Evolutionary conservation across 2,329 filamentous ascomycete species (phyloP), one percentile per base, ranked within the genome.

Genomic region (Arthroderma sp.): DNA sequence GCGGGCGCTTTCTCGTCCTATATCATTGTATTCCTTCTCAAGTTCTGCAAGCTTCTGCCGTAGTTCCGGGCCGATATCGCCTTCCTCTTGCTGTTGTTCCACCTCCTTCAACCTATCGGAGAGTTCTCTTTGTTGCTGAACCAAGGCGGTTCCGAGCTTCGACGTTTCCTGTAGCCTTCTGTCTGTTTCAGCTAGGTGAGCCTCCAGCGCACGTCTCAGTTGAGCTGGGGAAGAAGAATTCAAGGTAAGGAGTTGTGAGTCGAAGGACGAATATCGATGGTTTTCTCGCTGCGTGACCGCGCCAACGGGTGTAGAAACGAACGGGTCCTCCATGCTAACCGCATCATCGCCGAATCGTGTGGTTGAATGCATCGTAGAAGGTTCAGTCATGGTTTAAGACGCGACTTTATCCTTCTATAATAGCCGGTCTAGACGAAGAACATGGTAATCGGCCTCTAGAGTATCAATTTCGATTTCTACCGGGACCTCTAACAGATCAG

Each of bases 21-120:
- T 81, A 59, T 95, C 88, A 61, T 94, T 89, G 68, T 93, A 96
- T 58, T 98, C 91, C 62, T 79, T 85, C 63, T 98, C 91, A 48
- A 98, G 79, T 51, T 94, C 87, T 9, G 78, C 73, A 43, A 98
- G 74, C 65, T 84, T 87, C 56, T 82, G 76, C 48, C 83, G 84
- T 56, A 98, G 69, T 53, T 94, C 88, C 3, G 84, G 79, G 0
- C 82, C 81, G 42, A 96, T 78, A 50, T 94, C 83, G 27, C 77
- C 78, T 53, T 91, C 83, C 38, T 76, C 72, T 56, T 86, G 74
- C 48, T 85, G 71, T 58, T 81, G 78, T 55, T 94, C 85, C 3
- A 98, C 81, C 58, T 96, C 87, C 54, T 81, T 80, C 47, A 98
- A 66, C 53, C 83, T 81, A 38, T 93, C 83, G 37, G 79, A 77